phyloP scores from a whole-genome alignment of 2,329 filamentous ascomycete genomes.

The Colletotrichum sp. region DNA sequence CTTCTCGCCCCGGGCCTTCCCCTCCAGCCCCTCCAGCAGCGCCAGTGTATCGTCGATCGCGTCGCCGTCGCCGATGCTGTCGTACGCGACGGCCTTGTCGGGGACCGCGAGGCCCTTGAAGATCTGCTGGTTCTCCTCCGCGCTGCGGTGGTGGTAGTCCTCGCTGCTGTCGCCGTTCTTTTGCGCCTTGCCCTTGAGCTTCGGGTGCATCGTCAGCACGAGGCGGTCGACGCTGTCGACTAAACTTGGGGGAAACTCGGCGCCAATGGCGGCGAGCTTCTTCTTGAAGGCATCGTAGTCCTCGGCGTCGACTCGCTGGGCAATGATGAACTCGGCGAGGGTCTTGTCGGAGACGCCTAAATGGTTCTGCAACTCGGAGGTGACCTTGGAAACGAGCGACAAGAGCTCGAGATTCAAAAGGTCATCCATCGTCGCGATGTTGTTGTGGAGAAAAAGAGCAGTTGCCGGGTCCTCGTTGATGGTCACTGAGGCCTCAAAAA shows the following conservation, averaged over 20 bases:
- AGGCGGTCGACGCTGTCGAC: conserved; percentile 91
- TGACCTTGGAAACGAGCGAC: conserved; percentile 93
- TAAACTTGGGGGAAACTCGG: conserved; percentile 83
- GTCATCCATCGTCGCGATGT: conserved; percentile 71
- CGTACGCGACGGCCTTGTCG: conserved; percentile 64
- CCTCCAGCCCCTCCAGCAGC: conserved; percentile 84
- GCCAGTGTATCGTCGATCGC: conserved; percentile 93
- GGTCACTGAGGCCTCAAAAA: conserved; percentile 11
- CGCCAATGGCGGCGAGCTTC: conserved; percentile 77
- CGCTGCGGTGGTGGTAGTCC: conserved; percentile 41
- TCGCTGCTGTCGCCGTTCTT: conserved; percentile 40
- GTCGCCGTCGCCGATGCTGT: conserved; percentile 51
- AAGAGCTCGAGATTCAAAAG: conserved; percentile 90
- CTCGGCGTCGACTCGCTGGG: conserved; percentile 79
- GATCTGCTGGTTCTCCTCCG: conserved; percentile 79
- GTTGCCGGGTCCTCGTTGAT: neutral
- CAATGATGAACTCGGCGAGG: conserved; percentile 94
- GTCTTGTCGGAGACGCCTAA: conserved; percentile 92
- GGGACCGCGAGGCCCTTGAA: conserved; percentile 90
- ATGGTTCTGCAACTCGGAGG: conserved; percentile 93
- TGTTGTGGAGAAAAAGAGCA: conserved; percentile 2
- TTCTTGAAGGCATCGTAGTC: conserved; percentile 76
- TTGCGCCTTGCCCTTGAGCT: conserved; percentile 69
- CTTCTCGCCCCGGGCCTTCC: conserved; percentile 58
- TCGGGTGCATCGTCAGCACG: conserved; percentile 88